These are phyloP conservation scores for Domatiomyces catenatus DNA, from an alignment of 2,329 filamentous ascomycete genomes.

Conservation along the genomic window DNA sequence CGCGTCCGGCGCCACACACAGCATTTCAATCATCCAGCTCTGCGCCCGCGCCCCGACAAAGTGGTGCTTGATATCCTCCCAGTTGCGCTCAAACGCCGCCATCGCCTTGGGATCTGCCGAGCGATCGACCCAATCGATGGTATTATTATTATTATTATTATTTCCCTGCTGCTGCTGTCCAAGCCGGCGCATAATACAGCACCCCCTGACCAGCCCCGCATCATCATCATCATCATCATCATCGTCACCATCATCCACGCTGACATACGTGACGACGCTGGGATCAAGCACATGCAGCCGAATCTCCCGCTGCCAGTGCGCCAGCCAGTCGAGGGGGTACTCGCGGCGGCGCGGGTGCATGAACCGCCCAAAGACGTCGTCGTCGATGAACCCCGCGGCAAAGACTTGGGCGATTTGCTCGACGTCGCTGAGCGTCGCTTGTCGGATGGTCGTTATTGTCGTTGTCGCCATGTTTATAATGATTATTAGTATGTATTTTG, in stretches of 20 bases:
- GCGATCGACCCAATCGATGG: not conserved
- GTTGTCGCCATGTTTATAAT: too few relatives aligned
- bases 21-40: conserved; percentile 26
- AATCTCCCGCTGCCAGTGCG: conserved; percentile 8
- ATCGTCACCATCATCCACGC: too few relatives aligned
- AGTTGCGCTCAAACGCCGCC: conserved; percentile 18
- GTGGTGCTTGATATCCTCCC: conserved; percentile 18
- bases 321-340: conserved; percentile 20
- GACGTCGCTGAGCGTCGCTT: not conserved
- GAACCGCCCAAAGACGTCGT: conserved; percentile 22
- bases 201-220: not conserved
- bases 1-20: conserved; percentile 26
- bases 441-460: conserved; percentile 19
- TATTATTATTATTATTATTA: too few relatives aligned
- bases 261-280: not conserved
- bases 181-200: not conserved
- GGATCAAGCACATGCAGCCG: not conserved
- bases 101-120: not conserved
- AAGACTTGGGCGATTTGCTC: conserved; percentile 7
- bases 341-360: conserved; percentile 23
- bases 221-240: too few relatives aligned
- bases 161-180: not conserved
- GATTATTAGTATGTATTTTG: too few relatives aligned
- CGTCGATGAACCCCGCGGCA: conserved; percentile 23
- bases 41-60: conserved; percentile 19